Conservation (phyloP, 2,329 filamentous ascomycete genomes). For the Volutella citrinella region DNA sequence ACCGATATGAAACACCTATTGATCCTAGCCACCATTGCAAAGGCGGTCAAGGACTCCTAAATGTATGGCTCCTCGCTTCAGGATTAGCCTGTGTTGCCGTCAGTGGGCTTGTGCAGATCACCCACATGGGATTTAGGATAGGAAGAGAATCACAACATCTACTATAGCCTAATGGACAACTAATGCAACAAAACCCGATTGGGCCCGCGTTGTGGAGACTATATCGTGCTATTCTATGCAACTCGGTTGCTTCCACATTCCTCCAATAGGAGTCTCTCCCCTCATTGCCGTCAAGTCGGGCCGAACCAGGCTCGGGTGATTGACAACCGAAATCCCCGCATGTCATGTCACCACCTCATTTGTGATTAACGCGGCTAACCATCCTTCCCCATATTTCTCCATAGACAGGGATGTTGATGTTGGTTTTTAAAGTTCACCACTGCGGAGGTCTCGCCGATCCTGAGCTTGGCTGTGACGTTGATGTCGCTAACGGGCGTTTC, state of each 20-base stretch:
- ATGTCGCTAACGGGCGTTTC: conserved; percentile 4
- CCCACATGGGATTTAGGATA: too few species aligned
- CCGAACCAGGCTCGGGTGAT: not conserved
- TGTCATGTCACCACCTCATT: not conserved
- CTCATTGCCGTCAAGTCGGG: not conserved
- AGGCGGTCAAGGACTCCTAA: not conserved
- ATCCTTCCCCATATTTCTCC: too few species aligned
- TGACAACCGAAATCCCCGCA: too few species aligned
- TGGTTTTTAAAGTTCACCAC: too few species aligned
- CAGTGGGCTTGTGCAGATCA: too few species aligned
- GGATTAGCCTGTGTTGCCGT: too few species aligned
- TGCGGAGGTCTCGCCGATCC: conserved; percentile 8
- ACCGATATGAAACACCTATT: not conserved
- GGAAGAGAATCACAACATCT: too few species aligned
- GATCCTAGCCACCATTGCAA: not conserved
- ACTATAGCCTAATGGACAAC: too few species aligned
- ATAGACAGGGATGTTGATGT: too few species aligned
- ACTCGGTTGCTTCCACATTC: too few species aligned
- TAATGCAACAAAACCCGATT: not conserved
- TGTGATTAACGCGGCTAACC: not conserved
- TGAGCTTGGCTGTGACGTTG: not conserved
- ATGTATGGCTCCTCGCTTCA: too few species aligned
- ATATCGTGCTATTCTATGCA: not conserved
- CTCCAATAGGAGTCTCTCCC: not conserved
- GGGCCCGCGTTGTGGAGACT: not conserved